Conservation (phyloP, 129 eudicot genomes). For the Flaveria bidentis region DNA sequence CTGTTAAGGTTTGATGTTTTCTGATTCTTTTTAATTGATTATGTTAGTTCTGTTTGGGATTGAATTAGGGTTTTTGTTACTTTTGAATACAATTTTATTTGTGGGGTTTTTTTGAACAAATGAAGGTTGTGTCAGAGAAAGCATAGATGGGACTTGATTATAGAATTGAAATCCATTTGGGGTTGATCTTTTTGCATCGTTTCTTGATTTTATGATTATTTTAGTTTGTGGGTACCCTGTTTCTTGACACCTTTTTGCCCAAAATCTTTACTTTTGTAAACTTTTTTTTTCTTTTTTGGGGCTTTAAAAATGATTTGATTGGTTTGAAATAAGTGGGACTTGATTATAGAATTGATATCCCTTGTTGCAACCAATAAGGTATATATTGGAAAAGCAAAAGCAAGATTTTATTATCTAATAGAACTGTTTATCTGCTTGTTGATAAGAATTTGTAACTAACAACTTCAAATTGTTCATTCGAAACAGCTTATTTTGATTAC, state of each 20-base stretch:
- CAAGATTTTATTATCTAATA: background rate
- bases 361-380: background rate
- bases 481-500: background rate
- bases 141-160: background rate
- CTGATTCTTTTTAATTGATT: background rate
- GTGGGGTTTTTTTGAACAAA: background rate
- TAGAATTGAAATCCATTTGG: background rate
- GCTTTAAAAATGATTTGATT: background rate
- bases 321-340: too few species aligned
- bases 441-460: background rate
- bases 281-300: background rate
- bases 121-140: background rate
- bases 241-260: background rate
- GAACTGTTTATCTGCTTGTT: background rate
- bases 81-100: background rate
- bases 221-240: conserved; percentile 4
- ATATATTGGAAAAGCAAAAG: background rate
- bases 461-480: background rate
- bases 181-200: conserved; percentile 15
- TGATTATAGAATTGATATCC: too few species aligned
- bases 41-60: conserved; percentile 5
- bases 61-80: background rate
- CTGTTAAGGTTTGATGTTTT: conserved; percentile 64
- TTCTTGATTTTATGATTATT: conserved; percentile 22
- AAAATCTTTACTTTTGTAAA: conserved; percentile 1